Evolutionary conservation across 164 flowering plant genomes (phyloP), one percentile per base, ranked within the genome.

Genomic region (Magnolia officinalis): DNA sequence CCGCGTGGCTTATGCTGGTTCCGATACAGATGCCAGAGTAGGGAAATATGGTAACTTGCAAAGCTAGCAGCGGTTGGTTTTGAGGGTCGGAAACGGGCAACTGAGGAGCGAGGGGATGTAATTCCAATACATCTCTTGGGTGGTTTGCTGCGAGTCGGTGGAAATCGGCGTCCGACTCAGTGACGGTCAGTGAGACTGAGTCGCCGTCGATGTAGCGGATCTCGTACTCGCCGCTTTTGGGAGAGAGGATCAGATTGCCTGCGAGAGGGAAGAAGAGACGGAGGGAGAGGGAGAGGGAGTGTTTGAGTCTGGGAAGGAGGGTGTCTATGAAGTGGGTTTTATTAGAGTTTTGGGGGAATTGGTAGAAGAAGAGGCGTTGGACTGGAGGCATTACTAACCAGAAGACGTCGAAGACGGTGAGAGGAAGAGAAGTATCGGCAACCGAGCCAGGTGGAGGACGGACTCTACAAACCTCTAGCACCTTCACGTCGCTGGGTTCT

Each of bases 201-300:
- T 85, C 86, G 6, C 84, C 84, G 1, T 76, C 75, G 29, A 13
- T 11, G 82, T 73, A 85, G 50, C 77, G 52, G 45, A 86, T 37
- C 8, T 37, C 50, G 66, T 86, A 81, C 8, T 74, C 67, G 2
- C 21, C 58, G 51, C 79, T 78, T 7, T 79, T 68, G 0, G 80
- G 77, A 7, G 83, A 81, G 50, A 61, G 65, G 1, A 78, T 23
- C 7, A 86, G 71, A 4, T 77, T 81, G 8, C 83, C 85, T 14
- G 86, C 84, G 21, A 83, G 65, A 1, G 88, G 84, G 66, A 74
- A 85, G 72, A 84, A 88, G 71, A 77, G 81, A 24, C 69, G 76
- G 73, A 88, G 88, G 65, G 87, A 70, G 26, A 82, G 80, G 45
- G 84, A 76, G 23, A 89, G 88, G 3, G 90, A 86, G 67, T 63